phyloP scores from a whole-genome alignment of 495 filamentous ascomycete genomes.

The Sphaerosporella brunnea region DNA sequence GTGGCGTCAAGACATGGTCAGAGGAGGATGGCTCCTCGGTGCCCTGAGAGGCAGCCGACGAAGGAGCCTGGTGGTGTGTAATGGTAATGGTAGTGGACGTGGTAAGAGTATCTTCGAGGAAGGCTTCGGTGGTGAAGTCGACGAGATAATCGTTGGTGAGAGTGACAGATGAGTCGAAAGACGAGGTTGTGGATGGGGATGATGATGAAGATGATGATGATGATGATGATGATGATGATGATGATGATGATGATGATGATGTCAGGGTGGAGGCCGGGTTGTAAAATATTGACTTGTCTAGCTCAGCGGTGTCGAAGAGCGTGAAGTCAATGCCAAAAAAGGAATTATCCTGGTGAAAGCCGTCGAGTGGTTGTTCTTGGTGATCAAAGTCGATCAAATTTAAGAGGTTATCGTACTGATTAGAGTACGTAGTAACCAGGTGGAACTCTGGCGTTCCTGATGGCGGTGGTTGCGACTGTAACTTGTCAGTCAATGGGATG shows the following conservation, averaged over 20 bases:
- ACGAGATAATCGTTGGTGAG: neutral
- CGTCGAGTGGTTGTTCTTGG: neutral
- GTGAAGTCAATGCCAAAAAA: conserved; percentile 5
- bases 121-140: neutral
- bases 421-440: conserved; percentile 1
- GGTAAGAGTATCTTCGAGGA: neutral
- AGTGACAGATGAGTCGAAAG: neutral
- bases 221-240: neutral
- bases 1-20: neutral
- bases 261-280: neutral
- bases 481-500: neutral
- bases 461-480: neutral
- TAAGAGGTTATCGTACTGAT: conserved; percentile 1
- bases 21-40: neutral
- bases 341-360: neutral
- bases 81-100: conserved; percentile 5
- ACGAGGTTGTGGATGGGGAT: neutral
- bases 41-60: conserved; percentile 2
- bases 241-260: neutral
- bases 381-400: neutral
- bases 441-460: conserved; percentile 2
- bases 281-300: neutral
- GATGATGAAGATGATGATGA: neutral
- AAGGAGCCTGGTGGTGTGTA: neutral
- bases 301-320: conserved; percentile 3